These are phyloP conservation scores for Mycena pura DNA, from an alignment of 768 basidiomycete genomes.

Conservation along the genomic window DNA sequence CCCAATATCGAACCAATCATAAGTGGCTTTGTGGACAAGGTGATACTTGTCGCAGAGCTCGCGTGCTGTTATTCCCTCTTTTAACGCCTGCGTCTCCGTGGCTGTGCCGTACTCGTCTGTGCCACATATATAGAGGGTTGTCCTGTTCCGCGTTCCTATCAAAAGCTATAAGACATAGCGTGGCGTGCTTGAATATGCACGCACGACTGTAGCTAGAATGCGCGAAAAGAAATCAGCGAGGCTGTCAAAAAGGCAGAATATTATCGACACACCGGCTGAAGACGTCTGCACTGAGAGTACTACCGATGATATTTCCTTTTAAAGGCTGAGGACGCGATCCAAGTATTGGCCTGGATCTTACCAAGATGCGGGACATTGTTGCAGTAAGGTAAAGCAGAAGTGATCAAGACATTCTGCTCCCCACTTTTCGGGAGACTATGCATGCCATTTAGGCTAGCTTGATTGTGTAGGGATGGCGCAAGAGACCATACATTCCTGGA, in stretches of 20 bases:
- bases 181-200: conserved; percentile 22
- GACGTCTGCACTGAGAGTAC: conserved; percentile 95
- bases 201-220: conserved; percentile 64
- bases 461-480: conserved; percentile 19
- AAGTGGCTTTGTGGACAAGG: conserved; percentile 87
- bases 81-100: conserved; percentile 95
- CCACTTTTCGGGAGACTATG: conserved; percentile 77
- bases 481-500: conserved; percentile 50
- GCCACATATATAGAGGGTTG: conserved; percentile 94
- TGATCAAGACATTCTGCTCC: conserved; percentile 88
- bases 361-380: conserved; percentile 98
- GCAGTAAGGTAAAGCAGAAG: conserved; percentile 94
- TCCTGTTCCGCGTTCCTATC: conserved; percentile 78
- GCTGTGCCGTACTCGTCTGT: conserved; percentile 99
- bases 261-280: conserved; percentile 83
- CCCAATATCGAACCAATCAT: conserved; percentile 98
- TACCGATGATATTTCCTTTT: conserved; percentile 89
- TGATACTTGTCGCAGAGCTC: conserved; percentile 93
- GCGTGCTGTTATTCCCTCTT: conserved; percentile 80
- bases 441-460: conserved; percentile 9
- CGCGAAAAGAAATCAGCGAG: neutral
- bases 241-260: neutral
- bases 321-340: conserved; percentile 20
- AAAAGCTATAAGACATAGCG: conserved; percentile 1
- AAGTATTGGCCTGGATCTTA: conserved; percentile 41